Evolutionary conservation across 805 yeast genomes (phyloP).

Genomic region (Yarrowia keelungensis): DNA sequence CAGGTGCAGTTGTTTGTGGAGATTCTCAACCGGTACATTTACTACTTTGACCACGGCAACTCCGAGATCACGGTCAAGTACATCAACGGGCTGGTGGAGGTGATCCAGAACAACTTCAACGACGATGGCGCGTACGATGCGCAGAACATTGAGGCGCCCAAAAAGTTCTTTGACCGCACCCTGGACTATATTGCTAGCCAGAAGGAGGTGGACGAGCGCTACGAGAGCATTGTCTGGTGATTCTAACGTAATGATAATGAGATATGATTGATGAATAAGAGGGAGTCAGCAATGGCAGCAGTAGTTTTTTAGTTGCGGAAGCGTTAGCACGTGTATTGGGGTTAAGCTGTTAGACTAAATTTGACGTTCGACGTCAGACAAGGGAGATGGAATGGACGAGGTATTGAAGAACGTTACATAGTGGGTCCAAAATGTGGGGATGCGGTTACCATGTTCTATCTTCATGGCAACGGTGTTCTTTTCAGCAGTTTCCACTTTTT

Average conservation of each 20-base stretch:
- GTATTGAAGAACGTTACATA: too few relatives aligned
- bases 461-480: too few relatives aligned
- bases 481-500: too few relatives aligned
- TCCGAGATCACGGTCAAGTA: slow-evolving; percentile 71
- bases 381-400: too few relatives aligned
- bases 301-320: not conserved
- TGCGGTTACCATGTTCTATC: too few relatives aligned
- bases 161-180: slow-evolving; percentile 72
- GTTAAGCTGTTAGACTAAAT: too few relatives aligned
- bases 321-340: too few relatives aligned
- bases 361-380: too few relatives aligned
- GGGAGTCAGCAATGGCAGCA: not conserved
- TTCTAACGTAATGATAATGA: slow-evolving; percentile 36
- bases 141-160: slow-evolving; percentile 51
- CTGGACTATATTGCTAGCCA: slow-evolving; percentile 73
- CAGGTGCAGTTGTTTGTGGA: slow-evolving; percentile 87
- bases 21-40: slow-evolving; percentile 82
- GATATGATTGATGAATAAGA: slow-evolving; percentile 32
- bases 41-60: slow-evolving; percentile 84
- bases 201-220: slow-evolving; percentile 71
- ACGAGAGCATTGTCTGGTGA: slow-evolving; percentile 56
- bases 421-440: too few relatives aligned
- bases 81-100: slow-evolving; percentile 83
- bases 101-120: slow-evolving; percentile 58
- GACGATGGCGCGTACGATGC: slow-evolving; percentile 43